phyloP scores from a whole-genome alignment of 2,329 filamentous ascomycete species.

The Talaromyces sp. region DNA sequence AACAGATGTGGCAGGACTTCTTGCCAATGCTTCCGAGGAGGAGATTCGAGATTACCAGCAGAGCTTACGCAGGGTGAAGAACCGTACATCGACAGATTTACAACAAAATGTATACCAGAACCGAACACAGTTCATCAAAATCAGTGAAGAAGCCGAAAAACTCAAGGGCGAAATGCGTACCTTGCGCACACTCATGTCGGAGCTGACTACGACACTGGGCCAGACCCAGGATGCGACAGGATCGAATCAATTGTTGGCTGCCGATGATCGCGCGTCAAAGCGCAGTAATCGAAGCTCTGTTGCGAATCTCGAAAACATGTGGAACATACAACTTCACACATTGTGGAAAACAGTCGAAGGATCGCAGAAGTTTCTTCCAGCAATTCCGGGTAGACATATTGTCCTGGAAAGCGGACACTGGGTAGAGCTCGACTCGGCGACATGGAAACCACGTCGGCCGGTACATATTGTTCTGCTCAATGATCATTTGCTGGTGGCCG shows the following conservation, averaged over 20 bases:
- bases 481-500: constrained; percentile 88
- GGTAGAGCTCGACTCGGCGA: constrained; percentile 96
- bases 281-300: constrained; percentile 88
- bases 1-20: constrained; percentile 56
- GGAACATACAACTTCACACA: constrained; percentile 68
- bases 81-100: constrained; percentile 74
- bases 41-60: constrained; percentile 81
- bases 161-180: constrained; percentile 94
- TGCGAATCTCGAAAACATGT: constrained; percentile 67
- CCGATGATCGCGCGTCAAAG: constrained; percentile 52
- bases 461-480: constrained; percentile 93
- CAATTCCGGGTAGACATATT: constrained; percentile 85
- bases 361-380: constrained; percentile 93
- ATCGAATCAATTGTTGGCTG: constrained; percentile 54
- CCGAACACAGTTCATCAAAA: constrained; percentile 96
- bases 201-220: constrained; percentile 71
- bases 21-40: constrained; percentile 82
- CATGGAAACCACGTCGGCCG: constrained; percentile 85
- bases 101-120: constrained; percentile 98
- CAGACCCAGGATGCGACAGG: constrained; percentile 49
- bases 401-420: constrained; percentile 88
- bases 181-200: constrained; percentile 84
- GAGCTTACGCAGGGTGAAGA: constrained; percentile 72
- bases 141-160: constrained; percentile 98
- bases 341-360: constrained; percentile 97